A percentile compares a stretch with the other conserved stretches of the same genome.
Evolutionary conservation across 352 stramenopile genomes (phyloP).

Genomic region (Globisporangium sylvaticum): DNA sequence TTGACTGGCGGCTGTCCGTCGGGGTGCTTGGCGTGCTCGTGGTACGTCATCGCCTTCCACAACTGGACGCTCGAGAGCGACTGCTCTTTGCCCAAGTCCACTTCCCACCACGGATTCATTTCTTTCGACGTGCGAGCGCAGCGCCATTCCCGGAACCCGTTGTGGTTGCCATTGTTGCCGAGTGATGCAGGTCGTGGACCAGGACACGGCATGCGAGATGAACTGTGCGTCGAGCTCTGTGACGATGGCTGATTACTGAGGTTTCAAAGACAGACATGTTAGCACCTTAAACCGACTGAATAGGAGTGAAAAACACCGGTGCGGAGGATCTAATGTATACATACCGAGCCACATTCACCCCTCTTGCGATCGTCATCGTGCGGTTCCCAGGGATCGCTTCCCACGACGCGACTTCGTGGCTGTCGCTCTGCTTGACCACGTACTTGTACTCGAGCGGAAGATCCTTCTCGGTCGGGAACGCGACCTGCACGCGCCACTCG

Average conservation of each 20-base stretch:
- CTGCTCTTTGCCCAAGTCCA: conserved; percentile 44
- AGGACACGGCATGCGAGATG: conserved; percentile 30
- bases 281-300: no score
- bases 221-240: conserved; percentile 61
- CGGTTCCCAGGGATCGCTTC: conserved; percentile 69
- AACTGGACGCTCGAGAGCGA: conserved; percentile 42
- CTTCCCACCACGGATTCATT: conserved; percentile 63
- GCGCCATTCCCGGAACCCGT: conserved; percentile 65
- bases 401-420: conserved; percentile 54
- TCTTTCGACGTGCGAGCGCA: conserved; percentile 62
- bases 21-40: conserved; percentile 50
- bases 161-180: conserved; percentile 63
- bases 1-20: conserved; percentile 37
- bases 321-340: conserved; percentile 11
- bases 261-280: no score
- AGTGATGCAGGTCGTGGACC: conserved; percentile 38
- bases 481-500: conserved; percentile 34
- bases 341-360: conserved; percentile 56
- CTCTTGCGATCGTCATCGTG: conserved; percentile 40
- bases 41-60: conserved; percentile 74
- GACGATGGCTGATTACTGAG: conserved; percentile 25
- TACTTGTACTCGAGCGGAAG: conserved; percentile 80
- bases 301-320: no score
- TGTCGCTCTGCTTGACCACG: conserved; percentile 38
- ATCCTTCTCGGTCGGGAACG: conserved; percentile 17